phyloP scores from a whole-genome alignment of 1,284 basidiomycete genomes.

The Phellinidium pouzarii region DNA sequence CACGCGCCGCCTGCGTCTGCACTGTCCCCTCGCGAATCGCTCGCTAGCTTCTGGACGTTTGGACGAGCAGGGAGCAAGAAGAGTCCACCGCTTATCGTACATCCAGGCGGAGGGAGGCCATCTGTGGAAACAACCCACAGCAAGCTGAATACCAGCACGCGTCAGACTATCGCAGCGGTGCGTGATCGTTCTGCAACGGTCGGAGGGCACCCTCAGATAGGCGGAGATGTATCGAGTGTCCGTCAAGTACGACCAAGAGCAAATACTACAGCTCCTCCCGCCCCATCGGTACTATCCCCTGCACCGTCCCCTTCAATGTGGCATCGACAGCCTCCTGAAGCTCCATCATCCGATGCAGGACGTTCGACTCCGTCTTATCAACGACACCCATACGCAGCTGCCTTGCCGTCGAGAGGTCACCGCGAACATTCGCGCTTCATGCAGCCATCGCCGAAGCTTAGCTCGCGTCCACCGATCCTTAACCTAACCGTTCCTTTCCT shows the following conservation, averaged over 20 bases:
- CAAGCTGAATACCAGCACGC: slow-evolving; percentile 13
- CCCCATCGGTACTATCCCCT: neutral
- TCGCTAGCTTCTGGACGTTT: slow-evolving; percentile 19
- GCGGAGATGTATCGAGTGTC: neutral
- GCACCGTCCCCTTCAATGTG: neutral
- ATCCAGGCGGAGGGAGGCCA: slow-evolving; percentile 6
- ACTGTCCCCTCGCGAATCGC: slow-evolving; percentile 3
- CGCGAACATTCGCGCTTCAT: slow-evolving; percentile 16
- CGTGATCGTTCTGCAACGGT: slow-evolving; percentile 17
- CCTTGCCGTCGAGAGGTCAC: slow-evolving; percentile 27
- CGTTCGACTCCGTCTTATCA: slow-evolving; percentile 7
- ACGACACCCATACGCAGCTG: slow-evolving; percentile 42
- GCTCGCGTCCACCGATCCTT: neutral
- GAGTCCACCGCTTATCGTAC: neutral
- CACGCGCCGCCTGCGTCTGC: neutral
- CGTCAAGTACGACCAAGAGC: slow-evolving; percentile 4
- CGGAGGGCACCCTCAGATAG: neutral
- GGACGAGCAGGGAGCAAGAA: slow-evolving; percentile 10
- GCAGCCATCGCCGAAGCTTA: slow-evolving; percentile 24
- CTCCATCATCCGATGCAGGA: neutral
- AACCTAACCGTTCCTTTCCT: slow-evolving; percentile 14
- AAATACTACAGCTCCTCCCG: slow-evolving; percentile 6
- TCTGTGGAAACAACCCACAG: slow-evolving; percentile 8
- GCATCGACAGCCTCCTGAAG: neutral
- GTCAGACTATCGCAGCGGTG: neutral